Base-by-base conservation (phyloP, 1,139 yeast genomes). In the Trichomonascaceae sp. region DNA sequence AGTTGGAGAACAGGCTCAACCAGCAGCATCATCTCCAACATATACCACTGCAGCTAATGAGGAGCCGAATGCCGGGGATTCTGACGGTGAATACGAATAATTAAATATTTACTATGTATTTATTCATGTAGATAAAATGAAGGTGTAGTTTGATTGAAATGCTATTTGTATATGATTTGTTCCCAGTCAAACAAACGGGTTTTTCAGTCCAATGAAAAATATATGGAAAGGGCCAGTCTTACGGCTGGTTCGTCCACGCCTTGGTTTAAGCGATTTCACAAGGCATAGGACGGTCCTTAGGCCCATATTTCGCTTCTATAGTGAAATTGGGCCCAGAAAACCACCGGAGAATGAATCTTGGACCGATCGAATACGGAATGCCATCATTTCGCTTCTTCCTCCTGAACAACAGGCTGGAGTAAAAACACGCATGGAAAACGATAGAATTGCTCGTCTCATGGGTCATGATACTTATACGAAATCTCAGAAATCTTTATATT, bases 1-100 rank as follows among this genome's bases (percentile, higher is more conserved):
- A 52, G 95, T 93, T 19, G 48, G 47, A 19, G 43, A 43, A 43
- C 43, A 43, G 17, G 43, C 46, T 12, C 41, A 43, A 8, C 22
- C 45, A 41, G 49, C 49, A n/a, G 32, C 43, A 13, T n/a, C n/a
- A n/a, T 44, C 47, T 19, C 38, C 48, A 6, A 44, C 43, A 12
- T 22, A 22, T 19, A 41, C 52, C 5, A 30, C 48, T n/a, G 60
- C 53, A 22, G 63, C 58, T 39, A 60, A 58, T n/a, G 55, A 50
- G 24, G 59, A 53, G 22, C 53, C 54, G 4, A 58, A 54, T 10
- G 59, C 39, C 4, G 65, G 59, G 47, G 65, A 52, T 13, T 63
- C 58, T 19, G 66, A 59, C 22, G 65, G 61, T 24, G 65, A 60
- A 13, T 36, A 36, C 41, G 9, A 15, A 36, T n/a, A 15, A n/a